phyloP scores from a whole-genome alignment of 1,139 yeast species.

The Magnusiomyces tetraspermus region DNA sequence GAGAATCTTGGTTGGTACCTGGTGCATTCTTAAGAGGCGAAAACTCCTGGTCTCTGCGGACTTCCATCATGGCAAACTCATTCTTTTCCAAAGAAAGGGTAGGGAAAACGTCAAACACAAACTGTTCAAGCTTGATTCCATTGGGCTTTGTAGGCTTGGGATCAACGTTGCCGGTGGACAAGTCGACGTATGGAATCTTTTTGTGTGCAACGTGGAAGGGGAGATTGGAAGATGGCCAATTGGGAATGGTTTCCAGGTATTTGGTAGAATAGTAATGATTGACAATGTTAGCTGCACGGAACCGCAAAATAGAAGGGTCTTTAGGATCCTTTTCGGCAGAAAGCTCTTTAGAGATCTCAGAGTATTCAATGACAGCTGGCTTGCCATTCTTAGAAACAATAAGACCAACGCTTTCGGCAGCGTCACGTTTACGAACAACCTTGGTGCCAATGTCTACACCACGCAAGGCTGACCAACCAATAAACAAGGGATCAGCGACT shows the following conservation, averaged over 20 bases:
- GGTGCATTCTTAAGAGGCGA: slow-evolving; percentile 91
- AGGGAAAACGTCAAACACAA: slow-evolving; percentile 93
- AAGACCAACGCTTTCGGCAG: slow-evolving; percentile 83
- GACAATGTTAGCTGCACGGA: slow-evolving; percentile 94
- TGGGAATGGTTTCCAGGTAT: slow-evolving; percentile 50
- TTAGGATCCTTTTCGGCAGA: slow-evolving; percentile 48
- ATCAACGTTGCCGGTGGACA: slow-evolving; percentile 38
- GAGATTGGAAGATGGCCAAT: slow-evolving; percentile 60
- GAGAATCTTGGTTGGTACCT: slow-evolving; percentile 73
- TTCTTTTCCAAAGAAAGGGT: slow-evolving; percentile 50
- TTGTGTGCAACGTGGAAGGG: slow-evolving; percentile 93
- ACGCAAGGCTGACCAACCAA: slow-evolving; percentile 65
- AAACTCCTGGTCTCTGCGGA: slow-evolving; percentile 73
- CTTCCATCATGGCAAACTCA: slow-evolving; percentile 83
- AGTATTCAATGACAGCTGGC: slow-evolving; percentile 92
- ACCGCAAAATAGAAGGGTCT: slow-evolving; percentile 40
- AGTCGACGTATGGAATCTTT: slow-evolving; percentile 61
- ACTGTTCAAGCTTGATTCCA: slow-evolving; percentile 92
- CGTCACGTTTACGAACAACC: slow-evolving; percentile 87
- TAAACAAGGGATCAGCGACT: slow-evolving; percentile 87
- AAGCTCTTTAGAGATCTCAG: slow-evolving; percentile 72
- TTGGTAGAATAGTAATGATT: slow-evolving; percentile 89
- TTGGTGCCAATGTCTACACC: slow-evolving; percentile 77
- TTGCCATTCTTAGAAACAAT: slow-evolving; percentile 56
- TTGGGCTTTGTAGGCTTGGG: slow-evolving; percentile 62